A percentile compares a stretch with the other conserved stretches of the same genome.
These are phyloP conservation scores for Solanum dulcamara DNA, from an alignment of 257 asterid species.

Conservation along the genomic window DNA sequence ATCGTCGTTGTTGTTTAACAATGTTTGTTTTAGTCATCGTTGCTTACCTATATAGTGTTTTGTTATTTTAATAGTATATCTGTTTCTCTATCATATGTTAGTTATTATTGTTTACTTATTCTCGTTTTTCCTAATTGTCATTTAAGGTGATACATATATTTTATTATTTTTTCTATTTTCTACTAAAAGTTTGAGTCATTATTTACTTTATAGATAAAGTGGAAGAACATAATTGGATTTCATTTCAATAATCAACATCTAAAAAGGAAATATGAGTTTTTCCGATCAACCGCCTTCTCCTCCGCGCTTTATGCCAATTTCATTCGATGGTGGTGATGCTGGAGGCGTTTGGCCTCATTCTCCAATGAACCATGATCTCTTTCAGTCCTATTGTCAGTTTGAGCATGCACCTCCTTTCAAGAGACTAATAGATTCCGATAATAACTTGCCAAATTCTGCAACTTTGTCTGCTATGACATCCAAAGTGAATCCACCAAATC, in stretches of 20 bases:
- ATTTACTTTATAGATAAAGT: neutral
- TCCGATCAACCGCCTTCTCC: slow-evolving; percentile 30
- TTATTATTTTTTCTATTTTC: neutral
- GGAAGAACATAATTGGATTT: neutral
- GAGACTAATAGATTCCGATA: slow-evolving; percentile 27
- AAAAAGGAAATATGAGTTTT: slow-evolving; percentile 36
- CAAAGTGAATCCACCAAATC: slow-evolving; percentile 19
- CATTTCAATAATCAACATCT: neutral
- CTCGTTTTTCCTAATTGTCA: neutral
- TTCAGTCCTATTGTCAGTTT: slow-evolving; percentile 14
- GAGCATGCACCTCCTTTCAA: slow-evolving; percentile 26
- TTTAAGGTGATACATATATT: neutral
- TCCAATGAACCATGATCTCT: slow-evolving; percentile 14
- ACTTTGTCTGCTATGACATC: slow-evolving; percentile 11
- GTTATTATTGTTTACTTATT: neutral
- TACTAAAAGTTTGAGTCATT: neutral
- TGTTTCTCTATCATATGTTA: neutral
- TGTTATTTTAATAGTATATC: neutral
- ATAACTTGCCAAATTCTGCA: slow-evolving; percentile 10
- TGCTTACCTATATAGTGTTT: neutral
- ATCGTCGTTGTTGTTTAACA: too few species aligned
- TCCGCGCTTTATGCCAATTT: slow-evolving; percentile 11
- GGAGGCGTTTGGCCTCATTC: slow-evolving; percentile 27
- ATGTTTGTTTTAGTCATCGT: too few species aligned
- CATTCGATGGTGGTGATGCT: too few species aligned